phyloP scores from a whole-genome alignment of 352 stramenopile species.

The Pythium phragmitis region DNA sequence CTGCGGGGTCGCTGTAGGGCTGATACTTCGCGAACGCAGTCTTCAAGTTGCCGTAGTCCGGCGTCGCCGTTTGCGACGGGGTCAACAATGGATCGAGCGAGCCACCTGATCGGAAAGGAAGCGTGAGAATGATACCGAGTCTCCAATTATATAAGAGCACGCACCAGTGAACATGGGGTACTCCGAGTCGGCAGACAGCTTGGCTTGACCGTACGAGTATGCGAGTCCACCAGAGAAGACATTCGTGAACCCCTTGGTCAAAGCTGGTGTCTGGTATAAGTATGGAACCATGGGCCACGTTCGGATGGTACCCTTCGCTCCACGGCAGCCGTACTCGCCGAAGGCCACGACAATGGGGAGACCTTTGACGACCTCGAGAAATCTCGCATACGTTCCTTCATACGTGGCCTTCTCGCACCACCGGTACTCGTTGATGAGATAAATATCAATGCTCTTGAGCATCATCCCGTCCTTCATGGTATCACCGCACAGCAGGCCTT shows the following conservation, averaged over 20 bases:
- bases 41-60: constrained; percentile 79
- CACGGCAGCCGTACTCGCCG: constrained; percentile 82
- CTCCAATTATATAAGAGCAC: background rate
- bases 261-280: constrained; percentile 63
- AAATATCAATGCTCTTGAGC: constrained; percentile 85
- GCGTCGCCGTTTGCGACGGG: constrained; percentile 55
- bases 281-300: constrained; percentile 83
- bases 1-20: constrained; percentile 47
- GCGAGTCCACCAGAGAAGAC: constrained; percentile 82
- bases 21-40: constrained; percentile 62
- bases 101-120: constrained; percentile 34
- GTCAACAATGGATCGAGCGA: constrained; percentile 60
- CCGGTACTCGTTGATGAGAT: constrained; percentile 88
- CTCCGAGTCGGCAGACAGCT: constrained; percentile 56
- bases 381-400: constrained; percentile 63
- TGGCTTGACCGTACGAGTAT: constrained; percentile 87
- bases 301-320: constrained; percentile 42
- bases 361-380: constrained; percentile 71
- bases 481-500: constrained; percentile 82
- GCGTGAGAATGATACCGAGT: background rate
- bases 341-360: constrained; percentile 80
- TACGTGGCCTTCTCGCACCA: constrained; percentile 78
- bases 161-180: constrained; percentile 85
- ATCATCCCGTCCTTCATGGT: constrained; percentile 82
- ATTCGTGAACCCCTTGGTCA: constrained; percentile 68